Base-by-base conservation (phyloP, 1,284 basidiomycete genomes). In the Rhodofomes roseus region DNA sequence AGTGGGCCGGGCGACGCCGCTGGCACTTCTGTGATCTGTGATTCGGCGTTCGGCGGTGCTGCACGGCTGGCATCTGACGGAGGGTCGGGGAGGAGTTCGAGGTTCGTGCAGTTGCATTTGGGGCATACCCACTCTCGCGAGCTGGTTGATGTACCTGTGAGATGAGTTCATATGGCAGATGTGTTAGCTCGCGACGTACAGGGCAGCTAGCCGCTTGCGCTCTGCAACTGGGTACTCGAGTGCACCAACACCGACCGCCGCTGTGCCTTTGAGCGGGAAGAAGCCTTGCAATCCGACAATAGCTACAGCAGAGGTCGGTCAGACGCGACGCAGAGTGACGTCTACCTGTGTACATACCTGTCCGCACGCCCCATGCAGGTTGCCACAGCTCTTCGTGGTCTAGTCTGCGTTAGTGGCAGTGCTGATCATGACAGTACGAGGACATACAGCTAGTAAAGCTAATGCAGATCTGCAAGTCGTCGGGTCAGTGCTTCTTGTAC, bases 341-440 rank as follows among this genome's bases (percentile, higher is more conserved):
- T 11, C 11, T 11, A 39, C 41, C 27, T 41, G 54, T 37, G 22
- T 43, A 40, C 51, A 39, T 62, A 87, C 93, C 93, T 60, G 96
- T 98, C 60, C 96, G 84, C 27, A 98, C 92, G 58, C 96, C 96
- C 96, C 96, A 98, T 14, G 96, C 95, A 34, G 96, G 96, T 74
- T 97, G 95, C 96, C 96, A 98, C 46, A 91, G 78, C 67, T 95
- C 92, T 75, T 93, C 90, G 63, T 93, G 90, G 77, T 92, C 89
- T 91, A 68, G 50, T 60, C 18, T 40, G 55, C 22, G 11, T 34
- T 34, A 34, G 31, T 34, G 31, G 31, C 31, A 11, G 31, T 34
- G 31, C 31, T 11, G 11, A 34, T 11, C 31, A 11, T 34, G 31
- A 34, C 31, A 11, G 18, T 8, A n/a, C 16, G 16, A 37, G 31